Percentiles rank a stretch among this genome's conserved stretches.
These are phyloP conservation scores for Imleria badia DNA, from an alignment of 768 basidiomycete genomes.

Conservation along the genomic window DNA sequence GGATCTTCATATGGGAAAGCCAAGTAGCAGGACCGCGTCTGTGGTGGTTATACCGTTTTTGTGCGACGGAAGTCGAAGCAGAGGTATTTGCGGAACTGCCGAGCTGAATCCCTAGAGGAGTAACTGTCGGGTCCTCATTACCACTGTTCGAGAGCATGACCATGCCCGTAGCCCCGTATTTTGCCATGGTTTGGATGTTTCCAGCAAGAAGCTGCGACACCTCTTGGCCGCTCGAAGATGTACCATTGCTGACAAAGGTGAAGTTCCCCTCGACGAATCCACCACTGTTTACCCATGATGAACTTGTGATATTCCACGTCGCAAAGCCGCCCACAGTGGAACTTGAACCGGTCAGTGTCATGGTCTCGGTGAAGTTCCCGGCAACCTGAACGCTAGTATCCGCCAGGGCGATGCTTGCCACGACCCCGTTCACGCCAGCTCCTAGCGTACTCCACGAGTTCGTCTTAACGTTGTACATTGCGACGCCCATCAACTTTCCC, in stretches of 20 bases:
- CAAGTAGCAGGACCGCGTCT: conserved; percentile 41
- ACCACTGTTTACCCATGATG: conserved; percentile 70
- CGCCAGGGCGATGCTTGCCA: conserved; percentile 56
- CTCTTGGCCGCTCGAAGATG: conserved; percentile 41
- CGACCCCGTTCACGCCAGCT: conserved; percentile 74
- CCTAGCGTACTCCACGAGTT: conserved; percentile 68
- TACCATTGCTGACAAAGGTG: conserved; percentile 67
- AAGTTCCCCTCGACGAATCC: conserved; percentile 74
- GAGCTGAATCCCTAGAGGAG: conserved; percentile 61
- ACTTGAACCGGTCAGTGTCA: conserved; percentile 37
- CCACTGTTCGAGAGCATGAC: conserved; percentile 75
- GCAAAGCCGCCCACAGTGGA: conserved; percentile 62
- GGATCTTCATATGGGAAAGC: conserved; percentile 48
- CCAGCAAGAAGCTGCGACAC: conserved; percentile 68
- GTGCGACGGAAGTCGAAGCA: conserved; percentile 30
- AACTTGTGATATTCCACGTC: conserved; percentile 60
- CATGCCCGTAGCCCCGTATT: conserved; percentile 77
- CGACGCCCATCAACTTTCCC: conserved; percentile 58
- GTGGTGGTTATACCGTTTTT: conserved; percentile 40
- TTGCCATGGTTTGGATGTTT: conserved; percentile 51
- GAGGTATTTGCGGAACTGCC: conserved; percentile 37
- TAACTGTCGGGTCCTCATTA: conserved; percentile 50
- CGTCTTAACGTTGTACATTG: conserved; percentile 64
- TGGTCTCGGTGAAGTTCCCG: conserved; percentile 69
- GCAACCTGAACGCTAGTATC: conserved; percentile 58